Evolutionary conservation across 2,329 filamentous ascomycete species (phyloP).

Genomic region (Sporothrix globosa): DNA sequence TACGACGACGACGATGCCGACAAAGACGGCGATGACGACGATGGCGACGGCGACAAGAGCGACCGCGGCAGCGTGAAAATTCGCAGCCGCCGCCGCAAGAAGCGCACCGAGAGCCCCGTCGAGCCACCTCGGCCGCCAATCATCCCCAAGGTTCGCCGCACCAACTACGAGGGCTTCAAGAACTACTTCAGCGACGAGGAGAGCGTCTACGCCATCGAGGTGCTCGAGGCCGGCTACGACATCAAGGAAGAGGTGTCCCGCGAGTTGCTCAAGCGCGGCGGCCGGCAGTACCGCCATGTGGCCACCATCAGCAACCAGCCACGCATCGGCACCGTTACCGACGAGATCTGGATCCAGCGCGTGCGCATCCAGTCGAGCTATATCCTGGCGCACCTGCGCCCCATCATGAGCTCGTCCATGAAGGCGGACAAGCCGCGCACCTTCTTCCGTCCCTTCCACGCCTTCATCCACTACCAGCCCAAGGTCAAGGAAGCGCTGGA

Average conservation of each 20-base stretch:
- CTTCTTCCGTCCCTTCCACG: slow-evolving; percentile 49
- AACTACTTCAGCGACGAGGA: slow-evolving; percentile 44
- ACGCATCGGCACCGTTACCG: not conserved
- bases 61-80: not conserved
- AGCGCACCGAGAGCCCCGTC: not conserved
- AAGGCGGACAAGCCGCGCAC: slow-evolving; percentile 44
- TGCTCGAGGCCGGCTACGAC: slow-evolving; percentile 38
- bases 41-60: not conserved
- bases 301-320: not conserved
- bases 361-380: slow-evolving; percentile 50
- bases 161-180: slow-evolving; percentile 51
- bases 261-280: slow-evolving; percentile 1
- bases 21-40: not conserved
- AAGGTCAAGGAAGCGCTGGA: slow-evolving; percentile 48
- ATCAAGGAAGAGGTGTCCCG: slow-evolving; percentile 37
- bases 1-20: not conserved
- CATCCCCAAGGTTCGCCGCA: slow-evolving; percentile 43
- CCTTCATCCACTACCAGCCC: slow-evolving; percentile 48
- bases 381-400: slow-evolving; percentile 45
- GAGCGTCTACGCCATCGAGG: slow-evolving; percentile 48
- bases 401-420: slow-evolving; percentile 38
- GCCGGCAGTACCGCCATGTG: not conserved
- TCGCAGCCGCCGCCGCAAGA: not conserved
- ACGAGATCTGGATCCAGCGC: slow-evolving; percentile 41
- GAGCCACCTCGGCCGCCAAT: slow-evolving; percentile 40